Evolutionary conservation across 73 alveolate genomes (phyloP), one percentile per base, ranked within the genome.

Genomic region (Symbiodinium pilosum): DNA sequence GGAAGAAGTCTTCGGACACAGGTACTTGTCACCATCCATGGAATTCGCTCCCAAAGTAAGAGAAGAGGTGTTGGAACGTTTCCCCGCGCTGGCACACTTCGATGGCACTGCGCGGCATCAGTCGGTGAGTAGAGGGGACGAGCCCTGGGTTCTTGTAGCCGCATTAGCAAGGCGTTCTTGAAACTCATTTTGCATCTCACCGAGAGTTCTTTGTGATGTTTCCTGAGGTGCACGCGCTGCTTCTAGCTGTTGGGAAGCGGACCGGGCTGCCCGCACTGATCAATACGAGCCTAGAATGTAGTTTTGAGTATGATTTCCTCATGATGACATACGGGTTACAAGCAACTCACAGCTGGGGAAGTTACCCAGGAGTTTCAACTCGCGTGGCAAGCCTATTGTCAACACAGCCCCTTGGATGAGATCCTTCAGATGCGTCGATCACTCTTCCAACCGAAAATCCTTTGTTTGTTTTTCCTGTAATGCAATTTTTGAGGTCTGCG

Each of bases 1-100:
- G 69, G 98, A 92, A 32, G 69, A 71, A 34, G 92, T 92, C 28
- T 92, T 92, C 40, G 98, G 98, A 26, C 98, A 77, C 64, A 71
- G 38, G 84, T 71, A 43, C 32, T 2, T 52, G 16, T 75, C 98
- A 1, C 42, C 92, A 54, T 92, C 81, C 98, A 92, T 92, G 98
- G 92, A 71, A 34, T 75, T 92, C n/a, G 98, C 98, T 14, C 98
- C 98, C 1, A 16, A 44, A 68, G 98, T 92, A 39, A 4, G 68
- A 51, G 47, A 83, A 42, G 89, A 83, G 2, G 59, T 83, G 64
- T 39, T 18, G 64, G 89, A 40, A 38, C 40, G 43, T 21, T 83
- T 83, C 89, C 89, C 89, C 0, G 89, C 89, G 40, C 89, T 83
- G 4, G 89, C 64, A 40, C 89, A 83, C 89, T 40, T 83, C 39